A percentile compares a stretch with the other conserved stretches of the same genome.
These are phyloP conservation scores for Coix lacrymajobi DNA, from an alignment of 176 grass and related monocot genomes.

Conservation along the genomic window DNA sequence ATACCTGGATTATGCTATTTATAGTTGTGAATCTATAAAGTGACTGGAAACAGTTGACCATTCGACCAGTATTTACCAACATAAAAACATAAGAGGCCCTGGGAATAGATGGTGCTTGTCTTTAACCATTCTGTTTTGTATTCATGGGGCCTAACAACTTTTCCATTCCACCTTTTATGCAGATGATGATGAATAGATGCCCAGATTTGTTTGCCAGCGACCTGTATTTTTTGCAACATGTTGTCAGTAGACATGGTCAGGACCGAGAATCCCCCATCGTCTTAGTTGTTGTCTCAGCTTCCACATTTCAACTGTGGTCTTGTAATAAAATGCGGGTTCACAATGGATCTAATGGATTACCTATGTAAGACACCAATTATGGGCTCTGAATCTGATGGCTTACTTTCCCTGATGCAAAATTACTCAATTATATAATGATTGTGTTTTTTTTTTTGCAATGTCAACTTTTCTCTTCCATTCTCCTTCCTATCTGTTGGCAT, in stretches of 20 bases:
- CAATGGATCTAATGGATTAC: constrained; percentile 7
- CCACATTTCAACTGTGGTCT: background rate
- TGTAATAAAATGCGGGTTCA: constrained; percentile 48
- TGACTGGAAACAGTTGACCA: background rate
- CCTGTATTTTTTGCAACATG: constrained; percentile 27
- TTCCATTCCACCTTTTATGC: constrained; percentile 21
- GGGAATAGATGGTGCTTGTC: background rate
- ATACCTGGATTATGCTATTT: background rate
- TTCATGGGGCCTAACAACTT: background rate
- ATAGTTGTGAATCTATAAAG: background rate
- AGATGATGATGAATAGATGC: constrained; percentile 48
- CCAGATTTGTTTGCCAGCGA: constrained; percentile 25
- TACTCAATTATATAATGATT: background rate
- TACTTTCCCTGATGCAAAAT: background rate
- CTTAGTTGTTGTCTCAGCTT: constrained; percentile 15
- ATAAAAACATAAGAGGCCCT: background rate
- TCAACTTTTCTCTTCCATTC: background rate
- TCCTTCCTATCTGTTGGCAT: background rate
- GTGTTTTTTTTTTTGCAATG: background rate
- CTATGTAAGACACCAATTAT: background rate
- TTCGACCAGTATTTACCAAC: background rate
- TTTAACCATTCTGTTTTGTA: background rate
- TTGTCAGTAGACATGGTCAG: constrained; percentile 7
- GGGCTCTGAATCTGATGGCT: background rate
- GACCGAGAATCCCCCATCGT: background rate